Evolutionary conservation across 129 eudicot genomes (phyloP), one percentile per base, ranked within the genome.

Genomic region (Artemisia tridentata): DNA sequence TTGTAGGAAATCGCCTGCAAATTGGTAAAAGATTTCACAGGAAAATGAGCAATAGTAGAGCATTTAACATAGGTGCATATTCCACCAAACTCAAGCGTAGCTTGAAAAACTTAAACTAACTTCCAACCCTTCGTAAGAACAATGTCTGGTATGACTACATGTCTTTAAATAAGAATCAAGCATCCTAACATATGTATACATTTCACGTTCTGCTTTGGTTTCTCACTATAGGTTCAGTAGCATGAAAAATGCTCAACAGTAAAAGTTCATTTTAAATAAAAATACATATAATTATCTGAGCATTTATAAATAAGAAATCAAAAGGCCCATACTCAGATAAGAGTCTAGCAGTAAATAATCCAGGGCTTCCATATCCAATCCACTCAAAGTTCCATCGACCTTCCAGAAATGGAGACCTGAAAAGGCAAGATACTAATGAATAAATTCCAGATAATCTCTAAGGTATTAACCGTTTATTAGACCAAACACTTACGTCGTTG

Each of bases 301-400:
- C 16, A 11, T 61, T 1, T 16, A 6, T 46, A 16, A 60, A 21
- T 15, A 46, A 16, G 59, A 11, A 54, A 66, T 68, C 43, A 64
- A 50, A 27, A 45, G 75, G 61, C 51, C 74, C 90, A 68, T 86
- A 92, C 98, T 81, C 89, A 13, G 89, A 85, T 23, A 89, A 8
- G 23, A 89, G 75, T 60, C 76, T 79, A 71, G 85, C 90, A 72
- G 85, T 88, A 78, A 85, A 67, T 15, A 91, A 61, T 19, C 88
- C 96, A 12, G 95, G 95, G 81, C 82, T 88, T 62, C 95, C 95
- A 3, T 86, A 79, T 64, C 96, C 98, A 73, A 92, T 76, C 95
- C 96, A 92, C 74, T 92, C 90, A 64, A 88, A 89, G 71, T 81
- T 86, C 98, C 98, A 92, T 62, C 75, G 78, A 38, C 98, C 96